Evolutionary conservation across 306 rosid species (phyloP).

Genomic region (Sphenostylis stenocarpa): DNA sequence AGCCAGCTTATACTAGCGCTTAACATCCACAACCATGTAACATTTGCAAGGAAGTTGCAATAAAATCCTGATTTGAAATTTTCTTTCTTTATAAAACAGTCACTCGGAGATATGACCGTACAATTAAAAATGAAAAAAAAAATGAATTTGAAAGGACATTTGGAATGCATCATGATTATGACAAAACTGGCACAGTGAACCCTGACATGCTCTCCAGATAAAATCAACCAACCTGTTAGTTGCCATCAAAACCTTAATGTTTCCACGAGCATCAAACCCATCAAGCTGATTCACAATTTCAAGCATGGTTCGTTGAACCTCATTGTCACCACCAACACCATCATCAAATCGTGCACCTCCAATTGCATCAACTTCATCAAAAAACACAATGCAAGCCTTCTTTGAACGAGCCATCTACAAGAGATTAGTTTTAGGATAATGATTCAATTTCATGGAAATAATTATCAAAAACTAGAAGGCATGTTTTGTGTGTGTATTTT

Average conservation of each 20-base stretch:
- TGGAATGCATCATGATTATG: constrained; percentile 8
- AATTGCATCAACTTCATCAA: constrained; percentile 99
- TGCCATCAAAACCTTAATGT: constrained; percentile 97
- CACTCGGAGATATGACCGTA: background rate
- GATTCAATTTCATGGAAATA: background rate
- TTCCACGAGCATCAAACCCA: constrained; percentile 98
- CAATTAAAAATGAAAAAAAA: background rate
- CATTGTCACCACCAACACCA: constrained; percentile 98
- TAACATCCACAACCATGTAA: background rate
- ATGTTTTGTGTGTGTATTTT: background rate
- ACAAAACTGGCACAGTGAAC: background rate
- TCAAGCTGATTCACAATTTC: constrained; percentile 98
- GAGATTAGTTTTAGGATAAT: constrained; percentile 20
- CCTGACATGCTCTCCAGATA: background rate
- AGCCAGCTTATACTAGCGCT: background rate
- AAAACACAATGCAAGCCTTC: constrained; percentile 94
- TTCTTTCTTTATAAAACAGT: background rate
- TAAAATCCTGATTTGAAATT: background rate
- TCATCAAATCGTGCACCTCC: constrained; percentile 99
- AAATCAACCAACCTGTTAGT: constrained; percentile 75
- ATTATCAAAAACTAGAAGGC: constrained; percentile 1
- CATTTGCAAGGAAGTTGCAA: background rate
- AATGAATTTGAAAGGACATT: background rate
- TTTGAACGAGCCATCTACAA: constrained; percentile 97
- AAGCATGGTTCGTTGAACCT: constrained; percentile 98